A percentile compares a stretch with the other conserved stretches of the same genome.
Conservation (phyloP, 345 rosid genomes). For the Clarkia xantiana region DNA sequence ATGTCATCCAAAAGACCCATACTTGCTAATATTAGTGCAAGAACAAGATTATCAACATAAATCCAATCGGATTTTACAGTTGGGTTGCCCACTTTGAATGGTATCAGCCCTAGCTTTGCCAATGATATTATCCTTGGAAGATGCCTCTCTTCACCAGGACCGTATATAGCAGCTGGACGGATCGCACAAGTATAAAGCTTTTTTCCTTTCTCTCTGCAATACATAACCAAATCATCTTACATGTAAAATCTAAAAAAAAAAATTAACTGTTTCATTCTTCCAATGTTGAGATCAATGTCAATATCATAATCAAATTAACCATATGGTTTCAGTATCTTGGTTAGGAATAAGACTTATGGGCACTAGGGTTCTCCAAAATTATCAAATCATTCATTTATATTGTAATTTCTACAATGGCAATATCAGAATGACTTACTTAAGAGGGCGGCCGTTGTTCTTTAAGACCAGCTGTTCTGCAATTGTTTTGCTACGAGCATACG, state of each 20-base stretch:
- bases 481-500: constrained; percentile 65
- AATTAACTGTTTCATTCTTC: not conserved
- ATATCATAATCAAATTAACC: too few species aligned
- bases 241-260: too few species aligned
- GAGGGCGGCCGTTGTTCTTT: constrained; percentile 53
- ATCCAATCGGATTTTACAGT: constrained; percentile 80
- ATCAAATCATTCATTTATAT: too few species aligned
- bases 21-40: constrained; percentile 67
- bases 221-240: constrained; percentile 2
- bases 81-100: constrained; percentile 51
- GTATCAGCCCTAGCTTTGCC: constrained; percentile 53
- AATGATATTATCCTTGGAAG: constrained; percentile 67
- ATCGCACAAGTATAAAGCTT: constrained; percentile 60
- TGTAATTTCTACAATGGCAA: not conserved
- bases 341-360: too few species aligned
- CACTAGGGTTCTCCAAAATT: too few species aligned
- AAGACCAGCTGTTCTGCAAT: constrained; percentile 77
- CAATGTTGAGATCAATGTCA: too few species aligned
- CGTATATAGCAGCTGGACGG: constrained; percentile 92
- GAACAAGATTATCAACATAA: constrained; percentile 72
- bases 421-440: constrained; percentile 38
- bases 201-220: constrained; percentile 38
- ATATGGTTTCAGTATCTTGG: too few species aligned
- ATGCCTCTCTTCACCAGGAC: constrained; percentile 92
- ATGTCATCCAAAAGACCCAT: constrained; percentile 86